phyloP scores from a whole-genome alignment of 2,329 filamentous ascomycete genomes.

The Karstenula rhodostoma region DNA sequence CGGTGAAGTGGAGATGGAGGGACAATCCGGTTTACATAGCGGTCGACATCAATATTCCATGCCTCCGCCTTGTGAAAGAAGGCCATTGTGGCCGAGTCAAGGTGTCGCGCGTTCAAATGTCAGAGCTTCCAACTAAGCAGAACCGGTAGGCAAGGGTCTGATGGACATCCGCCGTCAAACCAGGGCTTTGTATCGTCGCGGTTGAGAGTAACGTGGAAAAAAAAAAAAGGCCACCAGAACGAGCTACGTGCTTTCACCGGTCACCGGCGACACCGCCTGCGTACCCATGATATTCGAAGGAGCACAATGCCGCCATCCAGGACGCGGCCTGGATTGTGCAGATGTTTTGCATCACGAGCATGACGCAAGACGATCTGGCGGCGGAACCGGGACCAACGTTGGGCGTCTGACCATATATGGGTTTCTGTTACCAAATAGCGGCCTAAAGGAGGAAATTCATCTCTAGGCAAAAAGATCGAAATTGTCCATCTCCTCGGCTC shows the following conservation, averaged over 20 bases:
- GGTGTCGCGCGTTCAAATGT: not conserved
- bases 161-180: not conserved
- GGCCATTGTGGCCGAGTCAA: conserved; percentile 14
- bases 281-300: not conserved
- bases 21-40: conserved; percentile 74
- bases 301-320: not conserved
- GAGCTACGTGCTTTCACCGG: not conserved
- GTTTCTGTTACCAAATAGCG: conserved; percentile 38
- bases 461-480: conserved; percentile 7
- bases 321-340: not conserved
- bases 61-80: conserved; percentile 23
- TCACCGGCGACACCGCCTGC: not conserved
- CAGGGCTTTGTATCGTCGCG: not conserved
- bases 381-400: conserved; percentile 27
- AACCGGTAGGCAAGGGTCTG: too few relatives aligned
- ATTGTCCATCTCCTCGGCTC: conserved; percentile 35
- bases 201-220: not conserved
- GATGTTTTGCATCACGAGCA: conserved; percentile 11
- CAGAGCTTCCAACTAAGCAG: not conserved
- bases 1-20: conserved; percentile 70
- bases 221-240: not conserved
- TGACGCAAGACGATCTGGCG: conserved; percentile 17
- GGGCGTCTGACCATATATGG: conserved; percentile 16
- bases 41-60: conserved; percentile 76
- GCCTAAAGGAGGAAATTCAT: conserved; percentile 14